Base-by-base conservation (phyloP, 768 basidiomycete species). In the Brasilioporus rufonigricans region DNA sequence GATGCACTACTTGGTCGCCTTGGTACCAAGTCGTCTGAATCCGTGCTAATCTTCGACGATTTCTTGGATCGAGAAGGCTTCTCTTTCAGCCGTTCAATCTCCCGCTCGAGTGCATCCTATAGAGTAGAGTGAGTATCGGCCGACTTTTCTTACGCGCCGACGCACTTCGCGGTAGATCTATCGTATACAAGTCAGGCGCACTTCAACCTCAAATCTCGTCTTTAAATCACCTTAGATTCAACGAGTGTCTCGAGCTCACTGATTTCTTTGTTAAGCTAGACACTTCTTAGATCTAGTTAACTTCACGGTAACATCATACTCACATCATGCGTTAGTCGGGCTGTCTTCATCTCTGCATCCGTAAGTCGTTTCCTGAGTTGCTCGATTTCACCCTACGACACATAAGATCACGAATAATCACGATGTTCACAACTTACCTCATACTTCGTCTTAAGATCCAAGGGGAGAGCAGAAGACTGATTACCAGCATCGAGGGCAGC, bases 201-300 rank as follows among this genome's bases (percentile, higher is more conserved):
- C 11, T 14, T 24, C 23, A 18, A 35, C 12, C 31, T 21, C 31
- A 31, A 21, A 27, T 24, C 5, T 49, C 4, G 4, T 47, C 26
- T 24, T 41, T 14, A 16, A 52, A 71, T 52, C 56, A 91, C 92
- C 83, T 97, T 98, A 50, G 91, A 82, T 68, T 99, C 96, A n/a
- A 98, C 86, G 39, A 99, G 77, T 36, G 87, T 81, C 71, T 98
- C 96, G 19, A 98, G 79, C 67, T 98, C 94, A 50, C 86, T 84
- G 48, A 98, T 89, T 74, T 98, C 93, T 64, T 93, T 90, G 72
- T 91, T 88, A 56, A 94, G 80, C 91, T 95, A 60, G 39, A 57
- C 23, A 47, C 44, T 48, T 33, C 18, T 57, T 41, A 40, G 48
- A 54, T 44, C 41, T 24, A 43, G 12, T 29, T 24, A 27, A 24